These are phyloP conservation scores for Pisolithus marmoratus DNA, from an alignment of 768 basidiomycete genomes.

Conservation along the genomic window DNA sequence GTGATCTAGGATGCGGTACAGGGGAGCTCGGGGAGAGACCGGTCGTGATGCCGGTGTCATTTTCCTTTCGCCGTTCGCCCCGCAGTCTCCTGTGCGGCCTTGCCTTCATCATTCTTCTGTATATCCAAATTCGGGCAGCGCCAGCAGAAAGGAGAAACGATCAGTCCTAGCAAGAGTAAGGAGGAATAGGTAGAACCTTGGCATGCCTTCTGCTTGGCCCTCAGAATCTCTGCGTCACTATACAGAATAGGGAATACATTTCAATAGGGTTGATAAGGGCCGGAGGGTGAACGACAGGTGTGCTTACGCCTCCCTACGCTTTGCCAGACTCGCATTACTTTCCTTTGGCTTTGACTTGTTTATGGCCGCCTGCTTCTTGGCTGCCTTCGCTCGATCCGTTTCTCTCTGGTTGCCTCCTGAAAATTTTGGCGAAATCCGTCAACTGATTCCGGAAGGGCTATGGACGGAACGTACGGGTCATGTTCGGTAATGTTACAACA, in stretches of 20 bases:
- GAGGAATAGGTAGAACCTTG: slow-evolving; percentile 4
- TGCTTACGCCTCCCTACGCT: slow-evolving; percentile 74
- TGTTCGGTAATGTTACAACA: slow-evolving; percentile 15
- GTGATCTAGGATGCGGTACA: slow-evolving; percentile 1
- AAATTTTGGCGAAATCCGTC: slow-evolving; percentile 8
- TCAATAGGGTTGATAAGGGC: slow-evolving; percentile 19
- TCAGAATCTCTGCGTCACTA: slow-evolving; percentile 72
- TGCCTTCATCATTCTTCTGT: slow-evolving; percentile 54
- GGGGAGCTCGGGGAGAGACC: slow-evolving; percentile 11
- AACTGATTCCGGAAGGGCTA: background rate
- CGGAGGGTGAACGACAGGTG: slow-evolving; percentile 5
- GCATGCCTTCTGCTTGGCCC: slow-evolving; percentile 74
- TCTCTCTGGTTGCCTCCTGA: slow-evolving; percentile 83
- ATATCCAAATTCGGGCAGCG: slow-evolving; percentile 6
- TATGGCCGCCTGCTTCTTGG: slow-evolving; percentile 56
- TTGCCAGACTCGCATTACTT: slow-evolving; percentile 53
- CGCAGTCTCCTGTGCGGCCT: slow-evolving; percentile 26
- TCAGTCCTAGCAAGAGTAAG: background rate
- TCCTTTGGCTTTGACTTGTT: slow-evolving; percentile 65
- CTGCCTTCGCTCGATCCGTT: slow-evolving; percentile 62
- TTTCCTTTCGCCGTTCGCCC: slow-evolving; percentile 21
- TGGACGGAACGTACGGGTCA: slow-evolving; percentile 49
- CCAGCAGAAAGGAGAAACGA: background rate
- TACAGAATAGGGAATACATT: slow-evolving; percentile 10
- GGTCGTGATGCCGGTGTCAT: slow-evolving; percentile 28